Conservation (phyloP, 306 rosid genomes). For the Coriaria nepalensis region DNA sequence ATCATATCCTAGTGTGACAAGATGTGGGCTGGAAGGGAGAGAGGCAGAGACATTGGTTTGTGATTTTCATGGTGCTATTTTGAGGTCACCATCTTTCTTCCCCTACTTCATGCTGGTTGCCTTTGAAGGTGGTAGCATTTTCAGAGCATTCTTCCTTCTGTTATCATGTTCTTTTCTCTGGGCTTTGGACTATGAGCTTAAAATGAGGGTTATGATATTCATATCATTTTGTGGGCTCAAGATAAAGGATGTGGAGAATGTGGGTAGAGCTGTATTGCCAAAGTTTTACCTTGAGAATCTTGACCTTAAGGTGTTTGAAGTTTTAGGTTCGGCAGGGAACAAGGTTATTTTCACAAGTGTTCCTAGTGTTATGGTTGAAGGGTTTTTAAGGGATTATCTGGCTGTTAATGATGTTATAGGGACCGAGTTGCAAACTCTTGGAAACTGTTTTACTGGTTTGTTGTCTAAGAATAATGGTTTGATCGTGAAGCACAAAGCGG, state of each 20-base stretch:
- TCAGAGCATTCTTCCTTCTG: constrained; percentile 55
- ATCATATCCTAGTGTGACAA: constrained; percentile 31
- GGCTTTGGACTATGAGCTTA: constrained; percentile 35
- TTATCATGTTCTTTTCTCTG: constrained; percentile 49
- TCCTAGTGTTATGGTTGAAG: constrained; percentile 78
- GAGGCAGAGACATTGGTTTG: constrained; percentile 34
- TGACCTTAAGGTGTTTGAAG: constrained; percentile 39
- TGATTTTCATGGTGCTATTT: constrained; percentile 41
- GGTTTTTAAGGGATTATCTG: constrained; percentile 60
- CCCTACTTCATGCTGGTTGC: constrained; percentile 88
- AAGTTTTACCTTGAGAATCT: constrained; percentile 78
- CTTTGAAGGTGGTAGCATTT: constrained; percentile 76
- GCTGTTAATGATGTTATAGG: constrained; percentile 44
- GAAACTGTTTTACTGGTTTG: constrained; percentile 52
- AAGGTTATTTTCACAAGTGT: constrained; percentile 51
- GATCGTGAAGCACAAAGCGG: constrained; percentile 52
- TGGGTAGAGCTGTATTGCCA: constrained; percentile 55
- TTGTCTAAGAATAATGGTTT: constrained; percentile 31
- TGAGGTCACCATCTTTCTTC: constrained; percentile 43
- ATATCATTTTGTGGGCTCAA: constrained; percentile 54
- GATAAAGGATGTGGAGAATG: constrained; percentile 39
- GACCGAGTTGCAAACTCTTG: constrained; percentile 53
- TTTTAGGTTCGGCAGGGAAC: constrained; percentile 34
- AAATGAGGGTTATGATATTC: constrained; percentile 47
- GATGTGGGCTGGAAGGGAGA: constrained; percentile 37